Base-by-base conservation (phyloP, 371 early-diverging fungal species). In the Dichotomocladium elegans region DNA sequence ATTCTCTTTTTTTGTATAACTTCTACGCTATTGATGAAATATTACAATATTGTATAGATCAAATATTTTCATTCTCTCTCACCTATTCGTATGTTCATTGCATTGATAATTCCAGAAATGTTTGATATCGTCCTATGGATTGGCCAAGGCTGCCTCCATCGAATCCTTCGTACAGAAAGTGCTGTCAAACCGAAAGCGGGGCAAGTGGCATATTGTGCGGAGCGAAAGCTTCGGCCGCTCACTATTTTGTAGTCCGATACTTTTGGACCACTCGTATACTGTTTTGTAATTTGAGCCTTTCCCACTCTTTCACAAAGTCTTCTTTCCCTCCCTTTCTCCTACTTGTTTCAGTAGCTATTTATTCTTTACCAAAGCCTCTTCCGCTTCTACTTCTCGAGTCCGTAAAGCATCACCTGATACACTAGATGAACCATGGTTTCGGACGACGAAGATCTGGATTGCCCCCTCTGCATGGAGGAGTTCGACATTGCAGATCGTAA, bases 401-500 rank as follows among this genome's bases (percentile, higher is more conserved):
- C 37, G 37, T 8, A n/a, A 9, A 37, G 21, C 37, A 21, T 37
- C 37, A 17, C 37, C 21, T 37, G n/a, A 37, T 37, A n/a, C n/a
- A 17, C 37, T 37, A 17, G 37, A 37, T 21, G 37, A 33, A 55
- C 22, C 26, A 63, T 58, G 58, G 48, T 58, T 55, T 82, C 82
- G 26, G 88, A 87, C 60, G 80, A 81, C 21, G 91, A 89, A 53
- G 88, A 90, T 70, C 66, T 83, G 71, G 87, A 88, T 53, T 92
- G 93, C 60, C 93, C 93, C 31, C 78, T 92, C 10, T 92, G 93
- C 64, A 83, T 91, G 88, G 93, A 92, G 63, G 92, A 92, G 70
- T 83, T 92, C 60, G 93, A 91, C 61, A 68, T 89, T 58, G 77
- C 87, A 42, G 93, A 92, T 71, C 77, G 82, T 53, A 81, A 87